phyloP scores from a whole-genome alignment of 2,329 filamentous ascomycete species.

The Ampelomyces quisqualis region DNA sequence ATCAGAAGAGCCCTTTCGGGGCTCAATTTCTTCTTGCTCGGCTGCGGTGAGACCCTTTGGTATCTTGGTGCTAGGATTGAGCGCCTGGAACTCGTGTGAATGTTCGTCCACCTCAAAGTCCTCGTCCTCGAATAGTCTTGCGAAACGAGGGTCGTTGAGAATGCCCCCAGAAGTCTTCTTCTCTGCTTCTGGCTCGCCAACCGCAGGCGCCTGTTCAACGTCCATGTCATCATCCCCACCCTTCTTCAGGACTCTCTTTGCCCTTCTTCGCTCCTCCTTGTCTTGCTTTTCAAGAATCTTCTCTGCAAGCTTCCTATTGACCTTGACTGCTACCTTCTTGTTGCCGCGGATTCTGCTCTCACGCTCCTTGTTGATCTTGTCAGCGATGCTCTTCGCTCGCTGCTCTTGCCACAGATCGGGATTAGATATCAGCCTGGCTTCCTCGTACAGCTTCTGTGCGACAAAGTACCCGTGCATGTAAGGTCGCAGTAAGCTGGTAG shows the following conservation, averaged over 20 bases:
- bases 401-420: slow-evolving; percentile 94
- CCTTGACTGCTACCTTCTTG: slow-evolving; percentile 87
- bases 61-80: slow-evolving; percentile 80
- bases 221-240: slow-evolving; percentile 57
- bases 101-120: slow-evolving; percentile 91
- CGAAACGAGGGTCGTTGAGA: slow-evolving; percentile 84
- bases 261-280: slow-evolving; percentile 56
- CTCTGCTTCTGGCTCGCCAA: slow-evolving; percentile 42
- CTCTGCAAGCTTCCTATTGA: slow-evolving; percentile 76
- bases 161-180: slow-evolving; percentile 55
- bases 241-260: slow-evolving; percentile 56
- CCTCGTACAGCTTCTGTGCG: slow-evolving; percentile 90
- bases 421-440: slow-evolving; percentile 88
- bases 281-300: slow-evolving; percentile 67
- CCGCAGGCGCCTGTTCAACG: slow-evolving; percentile 18
- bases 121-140: slow-evolving; percentile 84
- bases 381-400: slow-evolving; percentile 83
- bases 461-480: slow-evolving; percentile 99
- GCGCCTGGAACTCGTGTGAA: slow-evolving; percentile 78
- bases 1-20: slow-evolving; percentile 41
- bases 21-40: slow-evolving; percentile 59
- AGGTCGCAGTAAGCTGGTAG: slow-evolving; percentile 82
- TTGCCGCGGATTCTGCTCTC: slow-evolving; percentile 89
- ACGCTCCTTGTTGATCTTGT: slow-evolving; percentile 96
- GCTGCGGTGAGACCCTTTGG: slow-evolving; percentile 58